Evolutionary conservation across 768 basidiomycete species (phyloP), one percentile per base, ranked within the genome.

Genomic region (Boletus vermiculosoides): DNA sequence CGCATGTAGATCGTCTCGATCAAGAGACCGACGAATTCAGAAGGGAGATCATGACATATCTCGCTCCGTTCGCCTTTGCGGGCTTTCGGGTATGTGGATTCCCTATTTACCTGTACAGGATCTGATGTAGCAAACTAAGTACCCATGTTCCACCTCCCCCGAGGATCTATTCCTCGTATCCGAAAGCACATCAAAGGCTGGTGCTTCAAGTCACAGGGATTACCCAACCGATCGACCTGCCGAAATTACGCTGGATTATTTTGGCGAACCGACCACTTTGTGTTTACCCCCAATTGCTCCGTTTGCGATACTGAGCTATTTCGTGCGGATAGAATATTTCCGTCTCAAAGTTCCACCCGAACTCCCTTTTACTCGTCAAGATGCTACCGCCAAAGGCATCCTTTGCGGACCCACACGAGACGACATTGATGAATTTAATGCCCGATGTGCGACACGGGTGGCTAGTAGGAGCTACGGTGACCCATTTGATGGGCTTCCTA

Each of bases 231-330:
- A 71, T 42, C 67, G 70, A 7, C 64, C 72, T 15, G 63, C 61
- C 16, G 62, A 67, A 15, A 67, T 68, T 8, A 65, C 71, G 1
- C 63, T 81, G 31, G 46, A 56, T 44, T 81, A 83, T 63, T 82
- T 83, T 59, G 82, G 82, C 11, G 56, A 58, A 9, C 66, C 70
- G 31, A 60, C 58, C 13, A 64, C 56, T 25, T 66, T 77, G 13
- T 63, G 61, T n/a, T 60, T 78, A 5, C 81, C 82, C 2, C 74
- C 76, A 11, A 70, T 76, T 9, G 75, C 81, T 10, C 61, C 78
- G 6, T 83, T 77, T 47, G 80, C 83, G 30, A 71, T 77, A 36
- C 67, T 83, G n/a, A 66, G 69, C 20, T 83, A 80, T 62, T 80
- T 83, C 51, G 73, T 68, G 12, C 77, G 78, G 10, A 60, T 68